Evolutionary conservation across 2,329 filamentous ascomycete genomes (phyloP).

Genomic region (Cladosporium sp.): DNA sequence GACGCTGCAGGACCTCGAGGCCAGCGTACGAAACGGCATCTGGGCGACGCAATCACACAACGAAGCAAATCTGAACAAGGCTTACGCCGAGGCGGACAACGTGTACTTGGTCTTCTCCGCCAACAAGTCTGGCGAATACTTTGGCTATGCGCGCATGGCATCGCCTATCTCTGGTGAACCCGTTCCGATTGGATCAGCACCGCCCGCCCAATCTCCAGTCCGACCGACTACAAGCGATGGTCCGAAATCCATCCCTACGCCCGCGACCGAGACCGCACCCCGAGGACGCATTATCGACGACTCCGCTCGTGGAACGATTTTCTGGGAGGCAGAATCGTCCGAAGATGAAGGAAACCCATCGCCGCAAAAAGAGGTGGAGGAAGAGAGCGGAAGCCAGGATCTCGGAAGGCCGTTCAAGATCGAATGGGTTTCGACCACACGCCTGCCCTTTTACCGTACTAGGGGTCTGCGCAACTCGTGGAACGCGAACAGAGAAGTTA

Average conservation of each 20-base stretch:
- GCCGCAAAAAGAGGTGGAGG: constrained; percentile 29
- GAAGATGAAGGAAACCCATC: constrained; percentile 42
- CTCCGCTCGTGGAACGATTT: constrained; percentile 88
- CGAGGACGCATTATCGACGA: constrained; percentile 88
- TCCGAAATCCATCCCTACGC: constrained; percentile 74
- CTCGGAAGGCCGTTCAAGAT: constrained; percentile 92
- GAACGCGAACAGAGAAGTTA: constrained; percentile 94
- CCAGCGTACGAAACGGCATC: constrained; percentile 79
- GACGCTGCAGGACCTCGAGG: constrained; percentile 82
- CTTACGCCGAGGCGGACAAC: constrained; percentile 75
- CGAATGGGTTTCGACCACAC: constrained; percentile 80
- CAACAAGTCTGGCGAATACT: constrained; percentile 96
- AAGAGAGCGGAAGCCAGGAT: constrained; percentile 52
- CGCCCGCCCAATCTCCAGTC: constrained; percentile 19
- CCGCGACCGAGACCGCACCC: constrained; percentile 72
- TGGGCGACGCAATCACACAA: constrained; percentile 97
- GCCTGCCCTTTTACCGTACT: constrained; percentile 84
- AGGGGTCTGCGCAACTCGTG: constrained; percentile 84
- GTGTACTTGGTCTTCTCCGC: constrained; percentile 94
- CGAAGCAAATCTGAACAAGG: constrained; percentile 75
- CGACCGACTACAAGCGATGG: constrained; percentile 15
- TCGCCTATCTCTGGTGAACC: constrained; percentile 68
- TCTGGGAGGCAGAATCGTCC: constrained; percentile 79
- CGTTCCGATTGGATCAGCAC: constrained; percentile 1
- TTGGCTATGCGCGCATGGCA: constrained; percentile 87